These are phyloP conservation scores for Austroboletus festivus DNA, from an alignment of 768 basidiomycete genomes.

Conservation along the genomic window DNA sequence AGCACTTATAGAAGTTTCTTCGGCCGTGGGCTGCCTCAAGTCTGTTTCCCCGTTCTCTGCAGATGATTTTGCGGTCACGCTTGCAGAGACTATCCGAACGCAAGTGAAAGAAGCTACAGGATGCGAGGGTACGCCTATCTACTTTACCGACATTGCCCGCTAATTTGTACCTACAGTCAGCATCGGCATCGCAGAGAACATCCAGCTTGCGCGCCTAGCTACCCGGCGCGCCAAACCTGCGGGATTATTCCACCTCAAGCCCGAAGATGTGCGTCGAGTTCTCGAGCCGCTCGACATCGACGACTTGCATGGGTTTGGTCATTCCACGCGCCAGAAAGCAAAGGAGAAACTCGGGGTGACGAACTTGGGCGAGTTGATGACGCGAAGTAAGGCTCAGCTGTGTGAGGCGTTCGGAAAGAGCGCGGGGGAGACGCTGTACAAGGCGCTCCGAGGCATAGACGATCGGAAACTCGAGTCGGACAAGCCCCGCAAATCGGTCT, in stretches of 20 bases:
- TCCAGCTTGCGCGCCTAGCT: slow-evolving; percentile 89
- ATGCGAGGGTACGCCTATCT: slow-evolving; percentile 63
- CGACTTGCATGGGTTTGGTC: slow-evolving; percentile 86
- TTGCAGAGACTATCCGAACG: slow-evolving; percentile 78
- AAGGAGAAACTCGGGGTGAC: slow-evolving; percentile 72
- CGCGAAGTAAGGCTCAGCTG: slow-evolving; percentile 60
- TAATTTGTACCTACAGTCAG: slow-evolving; percentile 54
- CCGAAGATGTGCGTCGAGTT: slow-evolving; percentile 48
- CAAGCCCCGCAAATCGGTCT: slow-evolving; percentile 86
- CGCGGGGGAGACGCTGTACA: slow-evolving; percentile 82
- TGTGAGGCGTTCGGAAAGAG: slow-evolving; percentile 73
- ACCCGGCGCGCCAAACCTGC: slow-evolving; percentile 91
- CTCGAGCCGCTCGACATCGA: slow-evolving; percentile 70
- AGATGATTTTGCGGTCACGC: slow-evolving; percentile 64
- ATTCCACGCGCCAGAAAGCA: slow-evolving; percentile 72
- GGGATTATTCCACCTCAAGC: slow-evolving; percentile 71
- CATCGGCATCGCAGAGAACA: slow-evolving; percentile 89
- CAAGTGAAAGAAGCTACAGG: slow-evolving; percentile 76
- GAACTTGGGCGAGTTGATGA: slow-evolving; percentile 63
- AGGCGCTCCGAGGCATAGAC: slow-evolving; percentile 82
- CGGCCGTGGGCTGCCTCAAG: slow-evolving; percentile 42
- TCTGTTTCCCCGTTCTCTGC: slow-evolving; percentile 22
- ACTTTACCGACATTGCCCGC: background rate
- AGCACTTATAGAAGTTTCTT: slow-evolving; percentile 86
- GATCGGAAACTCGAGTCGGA: slow-evolving; percentile 75